Conservation (phyloP, 164 flowering plant genomes). For the Vitis rotundifolia region DNA sequence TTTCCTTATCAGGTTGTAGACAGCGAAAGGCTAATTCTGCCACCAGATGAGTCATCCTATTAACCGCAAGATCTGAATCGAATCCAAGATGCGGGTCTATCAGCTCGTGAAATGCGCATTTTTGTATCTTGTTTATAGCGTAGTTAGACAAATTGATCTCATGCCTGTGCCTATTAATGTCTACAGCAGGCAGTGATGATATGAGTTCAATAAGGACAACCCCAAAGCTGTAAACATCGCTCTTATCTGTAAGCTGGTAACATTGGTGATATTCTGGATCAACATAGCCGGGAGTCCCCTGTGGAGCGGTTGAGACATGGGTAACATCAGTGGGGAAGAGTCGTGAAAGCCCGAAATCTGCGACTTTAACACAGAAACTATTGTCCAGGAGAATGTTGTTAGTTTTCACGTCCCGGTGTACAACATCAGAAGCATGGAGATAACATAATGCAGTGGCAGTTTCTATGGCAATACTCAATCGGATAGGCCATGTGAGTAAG, state of each 20-base stretch:
- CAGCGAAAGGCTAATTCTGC: slow-evolving; percentile 60
- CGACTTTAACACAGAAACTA: slow-evolving; percentile 66
- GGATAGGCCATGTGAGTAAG: slow-evolving; percentile 53
- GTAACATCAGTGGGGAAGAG: slow-evolving; percentile 61
- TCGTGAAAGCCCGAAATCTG: slow-evolving; percentile 78
- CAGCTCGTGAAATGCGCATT: slow-evolving; percentile 35
- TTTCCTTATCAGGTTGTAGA: slow-evolving; percentile 48
- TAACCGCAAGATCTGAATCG: slow-evolving; percentile 4
- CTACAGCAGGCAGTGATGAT: slow-evolving; percentile 62
- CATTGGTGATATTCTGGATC: slow-evolving; percentile 65
- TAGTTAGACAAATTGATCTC: slow-evolving; percentile 56
- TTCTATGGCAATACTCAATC: slow-evolving; percentile 70
- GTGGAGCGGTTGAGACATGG: slow-evolving; percentile 83
- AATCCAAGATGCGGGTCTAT: slow-evolving; percentile 46
- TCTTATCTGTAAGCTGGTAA: slow-evolving; percentile 61
- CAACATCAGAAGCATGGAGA: slow-evolving; percentile 69
- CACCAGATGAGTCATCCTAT: slow-evolving; percentile 34
- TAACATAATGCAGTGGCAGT: slow-evolving; percentile 69
- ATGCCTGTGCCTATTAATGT: slow-evolving; percentile 37
- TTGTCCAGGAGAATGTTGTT: slow-evolving; percentile 72
- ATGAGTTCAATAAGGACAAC: slow-evolving; percentile 61
- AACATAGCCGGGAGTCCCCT: slow-evolving; percentile 82
- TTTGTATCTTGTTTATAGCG: slow-evolving; percentile 48
- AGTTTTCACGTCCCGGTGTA: slow-evolving; percentile 82
- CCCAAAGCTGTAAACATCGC: slow-evolving; percentile 72